Evolutionary conservation across 2,329 filamentous ascomycete genomes (phyloP).

Genomic region (Alternaria conjuncta): DNA sequence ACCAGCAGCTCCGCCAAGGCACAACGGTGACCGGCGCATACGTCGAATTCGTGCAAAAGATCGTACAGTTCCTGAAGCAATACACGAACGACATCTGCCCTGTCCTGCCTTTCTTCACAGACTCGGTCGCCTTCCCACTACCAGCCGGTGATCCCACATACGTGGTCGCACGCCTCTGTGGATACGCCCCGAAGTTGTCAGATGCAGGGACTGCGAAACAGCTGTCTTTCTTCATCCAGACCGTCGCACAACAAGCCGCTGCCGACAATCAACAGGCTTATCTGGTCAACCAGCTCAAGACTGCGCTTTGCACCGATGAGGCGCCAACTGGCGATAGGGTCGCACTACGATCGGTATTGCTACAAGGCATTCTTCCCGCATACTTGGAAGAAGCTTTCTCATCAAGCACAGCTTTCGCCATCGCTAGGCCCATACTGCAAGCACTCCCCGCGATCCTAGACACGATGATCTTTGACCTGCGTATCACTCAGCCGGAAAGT

Average conservation of each 20-base stretch:
- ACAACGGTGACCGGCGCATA: constrained; percentile 59
- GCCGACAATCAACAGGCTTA: constrained; percentile 64
- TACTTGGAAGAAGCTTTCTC: constrained; percentile 60
- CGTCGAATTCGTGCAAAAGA: constrained; percentile 66
- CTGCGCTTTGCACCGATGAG: constrained; percentile 58
- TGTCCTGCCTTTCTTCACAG: constrained; percentile 66
- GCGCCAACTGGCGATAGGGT: constrained; percentile 48
- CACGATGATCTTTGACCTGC: constrained; percentile 55
- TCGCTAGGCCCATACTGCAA: constrained; percentile 60
- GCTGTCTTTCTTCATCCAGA: constrained; percentile 65
- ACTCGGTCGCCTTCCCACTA: constrained; percentile 65
- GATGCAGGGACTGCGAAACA: constrained; percentile 60
- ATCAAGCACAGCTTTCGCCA: constrained; percentile 57
- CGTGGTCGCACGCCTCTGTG: constrained; percentile 65
- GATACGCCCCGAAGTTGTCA: constrained; percentile 62
- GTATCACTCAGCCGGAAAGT: constrained; percentile 50
- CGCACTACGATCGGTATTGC: constrained; percentile 59
- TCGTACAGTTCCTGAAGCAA: constrained; percentile 67
- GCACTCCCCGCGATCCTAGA: constrained; percentile 53
- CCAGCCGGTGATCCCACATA: constrained; percentile 67
- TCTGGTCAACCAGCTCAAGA: constrained; percentile 60
- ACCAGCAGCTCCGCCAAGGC: constrained; percentile 58
- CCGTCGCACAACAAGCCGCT: constrained; percentile 64
- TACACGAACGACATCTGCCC: constrained; percentile 64
- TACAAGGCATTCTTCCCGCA: constrained; percentile 63